phyloP scores from a whole-genome alignment of 192 early-diverging fungal species.

The Linnemannia elongata region DNA sequence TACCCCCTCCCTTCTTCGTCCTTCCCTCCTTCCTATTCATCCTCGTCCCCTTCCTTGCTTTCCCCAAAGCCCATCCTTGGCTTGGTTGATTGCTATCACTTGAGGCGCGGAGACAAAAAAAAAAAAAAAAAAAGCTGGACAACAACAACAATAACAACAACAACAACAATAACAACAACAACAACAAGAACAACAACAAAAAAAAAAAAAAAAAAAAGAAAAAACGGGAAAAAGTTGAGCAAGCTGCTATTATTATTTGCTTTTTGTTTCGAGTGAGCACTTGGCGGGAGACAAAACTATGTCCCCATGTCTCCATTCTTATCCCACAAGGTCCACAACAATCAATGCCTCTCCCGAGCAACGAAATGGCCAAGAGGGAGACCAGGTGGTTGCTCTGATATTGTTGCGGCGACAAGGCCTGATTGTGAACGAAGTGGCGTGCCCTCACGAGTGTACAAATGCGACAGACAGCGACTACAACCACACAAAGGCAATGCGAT shows the following conservation, averaged over 20 bases:
- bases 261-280: conserved; percentile 8
- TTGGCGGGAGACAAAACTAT: conserved; percentile 1
- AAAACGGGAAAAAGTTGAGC: not conserved
- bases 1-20: not conserved
- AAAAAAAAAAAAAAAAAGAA: no score
- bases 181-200: no score
- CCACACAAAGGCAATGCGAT: not conserved
- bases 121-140: not conserved
- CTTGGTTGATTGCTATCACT: not conserved
- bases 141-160: not conserved
- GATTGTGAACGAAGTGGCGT: not conserved
- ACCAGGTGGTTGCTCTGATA: not conserved
- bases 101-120: not conserved
- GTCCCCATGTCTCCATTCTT: not conserved
- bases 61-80: not conserved
- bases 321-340: not conserved
- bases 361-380: not conserved
- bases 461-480: not conserved
- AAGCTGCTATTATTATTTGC: conserved; percentile 2
- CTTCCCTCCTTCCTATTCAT: not conserved
- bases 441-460: not conserved
- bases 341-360: not conserved
- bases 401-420: no score
- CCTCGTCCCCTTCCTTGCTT: not conserved
- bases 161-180: no score